Conservation (phyloP, 805 yeast species). For the Scheffersomyces amazonensis region DNA sequence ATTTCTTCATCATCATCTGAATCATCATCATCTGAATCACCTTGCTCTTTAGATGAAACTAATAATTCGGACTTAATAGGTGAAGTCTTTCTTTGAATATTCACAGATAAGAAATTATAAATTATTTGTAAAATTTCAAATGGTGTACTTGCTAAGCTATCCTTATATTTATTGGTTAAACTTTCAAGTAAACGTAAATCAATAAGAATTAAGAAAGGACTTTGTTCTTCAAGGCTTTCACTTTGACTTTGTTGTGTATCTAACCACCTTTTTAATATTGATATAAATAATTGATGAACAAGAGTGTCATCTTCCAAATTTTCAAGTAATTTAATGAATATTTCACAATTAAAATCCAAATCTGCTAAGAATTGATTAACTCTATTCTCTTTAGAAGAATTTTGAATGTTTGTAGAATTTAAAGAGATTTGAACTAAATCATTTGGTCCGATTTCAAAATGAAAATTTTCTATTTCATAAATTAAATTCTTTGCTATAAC, state of each 20-base stretch:
- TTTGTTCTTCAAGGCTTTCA: slow-evolving; percentile 22
- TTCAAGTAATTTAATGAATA: slow-evolving; percentile 42
- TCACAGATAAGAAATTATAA: slow-evolving; percentile 16
- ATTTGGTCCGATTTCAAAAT: slow-evolving; percentile 40
- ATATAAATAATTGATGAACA: slow-evolving; percentile 46
- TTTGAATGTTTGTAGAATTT: slow-evolving; percentile 2
- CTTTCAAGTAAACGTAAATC: slow-evolving; percentile 66
- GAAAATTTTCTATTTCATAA: slow-evolving; percentile 34
- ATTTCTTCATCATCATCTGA: slow-evolving; percentile 28
- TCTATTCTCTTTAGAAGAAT: slow-evolving; percentile 19
- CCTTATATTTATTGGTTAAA: slow-evolving; percentile 56
- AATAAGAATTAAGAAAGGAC: slow-evolving; percentile 54
- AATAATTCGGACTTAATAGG: background rate
- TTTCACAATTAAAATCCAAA: slow-evolving; percentile 23
- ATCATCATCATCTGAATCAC: slow-evolving; percentile 19
- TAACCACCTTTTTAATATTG: slow-evolving; percentile 62
- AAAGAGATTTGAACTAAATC: slow-evolving; percentile 27
- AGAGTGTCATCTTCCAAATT: slow-evolving; percentile 45
- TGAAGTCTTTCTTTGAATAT: background rate
- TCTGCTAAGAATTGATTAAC: slow-evolving; percentile 22
- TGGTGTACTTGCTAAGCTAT: slow-evolving; percentile 54
- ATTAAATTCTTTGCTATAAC: slow-evolving; percentile 30
- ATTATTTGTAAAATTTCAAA: slow-evolving; percentile 49
- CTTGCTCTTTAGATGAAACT: slow-evolving; percentile 4
- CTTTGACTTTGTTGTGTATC: slow-evolving; percentile 3